Base-by-base conservation (phyloP, 1,284 basidiomycete genomes). In the Cystobasidium slooffiae region DNA sequence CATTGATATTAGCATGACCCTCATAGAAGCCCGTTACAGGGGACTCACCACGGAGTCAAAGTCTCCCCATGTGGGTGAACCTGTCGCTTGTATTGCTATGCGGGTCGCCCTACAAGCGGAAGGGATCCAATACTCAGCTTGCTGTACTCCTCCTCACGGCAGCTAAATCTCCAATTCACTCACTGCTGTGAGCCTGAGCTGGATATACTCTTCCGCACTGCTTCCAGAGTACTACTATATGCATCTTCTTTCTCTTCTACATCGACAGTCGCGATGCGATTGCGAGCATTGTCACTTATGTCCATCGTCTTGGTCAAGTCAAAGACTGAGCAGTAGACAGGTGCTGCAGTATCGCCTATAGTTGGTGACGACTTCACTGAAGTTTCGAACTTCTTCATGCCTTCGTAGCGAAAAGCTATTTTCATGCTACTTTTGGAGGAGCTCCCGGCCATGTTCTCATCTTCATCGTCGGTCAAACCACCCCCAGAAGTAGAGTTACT, bases 381-480 rank as follows among this genome's bases (percentile, higher is more conserved):
- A 0, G 94, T 97, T 83, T 91, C 89, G 82, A 96, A 96, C 82
- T 87, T 90, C 83, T 90, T 92, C 91, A 97, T 91, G 75, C 88
- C 86, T 79, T 93, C 91, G 82, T 99, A 99, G 80, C 96, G 86
- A 92, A 96, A 99, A 49, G 96, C 96, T 79, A 97, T 97, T 83
- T 91, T 93, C 76, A 93, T 88, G 79, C 86, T 87, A 37, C 86
- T 83, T 68, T 83, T 80, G 73, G 76, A 58, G 55, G 81, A 82
- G 24, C 31, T 56, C 76, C 86, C 86, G 69, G 84, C 84, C 55
- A 83, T 83, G 49, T 81, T 83, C 44, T 85, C 84, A 12, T 92
- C 88, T 78, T 86, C 87, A 47, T 86, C 83, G 65, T 83, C 81
- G 75, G 75, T 64, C 31, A 31, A 31, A 51, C 81, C 82, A 18